These are phyloP conservation scores for Neurospora hispaniola DNA, from an alignment of 495 filamentous ascomycete genomes.

Conservation along the genomic window DNA sequence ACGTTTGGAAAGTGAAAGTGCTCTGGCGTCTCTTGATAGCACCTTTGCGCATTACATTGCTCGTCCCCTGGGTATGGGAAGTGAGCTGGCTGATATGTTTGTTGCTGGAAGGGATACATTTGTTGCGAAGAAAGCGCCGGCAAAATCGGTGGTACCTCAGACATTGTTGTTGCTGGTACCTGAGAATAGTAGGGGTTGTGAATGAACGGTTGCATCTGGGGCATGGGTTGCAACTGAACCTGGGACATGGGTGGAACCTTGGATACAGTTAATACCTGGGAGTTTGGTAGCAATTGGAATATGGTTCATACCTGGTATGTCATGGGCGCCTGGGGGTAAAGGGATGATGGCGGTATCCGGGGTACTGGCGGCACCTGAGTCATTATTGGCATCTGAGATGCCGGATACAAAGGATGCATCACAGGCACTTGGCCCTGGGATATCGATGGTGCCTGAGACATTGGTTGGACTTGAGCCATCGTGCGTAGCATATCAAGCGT, in stretches of 20 bases:
- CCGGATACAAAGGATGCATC: background rate
- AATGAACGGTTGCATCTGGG: background rate
- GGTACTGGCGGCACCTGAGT: background rate
- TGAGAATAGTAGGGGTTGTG: background rate
- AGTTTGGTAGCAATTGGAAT: background rate
- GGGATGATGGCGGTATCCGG: background rate
- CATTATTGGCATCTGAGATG: background rate
- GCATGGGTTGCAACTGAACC: background rate
- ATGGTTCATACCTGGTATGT: background rate
- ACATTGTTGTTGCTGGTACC: background rate
- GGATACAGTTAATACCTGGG: background rate
- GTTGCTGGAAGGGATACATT: background rate
- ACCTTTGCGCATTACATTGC: background rate
- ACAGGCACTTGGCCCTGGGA: background rate
- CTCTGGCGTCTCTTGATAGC: background rate
- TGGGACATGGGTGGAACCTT: background rate
- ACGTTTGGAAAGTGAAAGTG: background rate
- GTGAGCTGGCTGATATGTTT: too few relatives aligned
- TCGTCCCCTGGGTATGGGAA: background rate
- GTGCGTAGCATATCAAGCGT: background rate
- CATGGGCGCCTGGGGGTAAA: background rate
- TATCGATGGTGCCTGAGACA: background rate
- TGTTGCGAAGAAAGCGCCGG: too few relatives aligned
- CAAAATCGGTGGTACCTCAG: background rate
- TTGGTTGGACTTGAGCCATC: background rate